Base-by-base conservation (phyloP, 176 grass and related monocot genomes). In the Oryza longistaminata region DNA sequence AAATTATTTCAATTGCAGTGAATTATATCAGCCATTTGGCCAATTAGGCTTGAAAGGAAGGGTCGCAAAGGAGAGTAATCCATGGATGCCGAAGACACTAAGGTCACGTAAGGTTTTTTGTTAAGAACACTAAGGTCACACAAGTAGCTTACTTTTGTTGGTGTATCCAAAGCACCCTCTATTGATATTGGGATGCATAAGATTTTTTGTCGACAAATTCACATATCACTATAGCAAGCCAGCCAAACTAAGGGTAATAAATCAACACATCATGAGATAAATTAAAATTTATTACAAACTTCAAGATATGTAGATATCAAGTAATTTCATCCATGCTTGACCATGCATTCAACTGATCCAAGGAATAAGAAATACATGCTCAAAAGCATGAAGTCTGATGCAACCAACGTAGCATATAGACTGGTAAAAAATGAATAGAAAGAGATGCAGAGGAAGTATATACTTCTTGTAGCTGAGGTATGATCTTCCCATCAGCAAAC, bases 401-500 rank as follows among this genome's bases (percentile, higher is more conserved):
- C 21, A 82, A 33, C 6, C 34, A 78, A 13, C 34, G 44, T 10
- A 43, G 35, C 19, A 39, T 34, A 73, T 0, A 65, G 2, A 64
- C 64, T 24, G 73, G 43, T 29, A 73, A 78, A 2, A 65, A 86
- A 66, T 64, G n/a, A 83, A 88, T 9, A 68, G 37, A 73, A 53
- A 6, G 24, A 64, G 14, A 75, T 53, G 67, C 52, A 26, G 29
- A 9, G 40, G 11, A 74, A 55, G 73, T 68, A 79, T n/a, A n/a
- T 90, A 98, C 96, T 88, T 95, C 83, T 71, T 93, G 70, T 77
- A 98, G 73, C 66, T 92, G 93, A 9, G 93, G 93, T 85, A 98
- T 82, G 68, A 98, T 49, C 70, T 90, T 92, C 78, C 93, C 96
- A 92, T 94, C 87, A 68, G 68, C 78, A 85, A 98, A 98, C 52